A percentile compares a stretch with the other conserved stretches of the same genome.
Conservation (phyloP, 768 basidiomycete genomes). For the Boletus reticulatus region DNA sequence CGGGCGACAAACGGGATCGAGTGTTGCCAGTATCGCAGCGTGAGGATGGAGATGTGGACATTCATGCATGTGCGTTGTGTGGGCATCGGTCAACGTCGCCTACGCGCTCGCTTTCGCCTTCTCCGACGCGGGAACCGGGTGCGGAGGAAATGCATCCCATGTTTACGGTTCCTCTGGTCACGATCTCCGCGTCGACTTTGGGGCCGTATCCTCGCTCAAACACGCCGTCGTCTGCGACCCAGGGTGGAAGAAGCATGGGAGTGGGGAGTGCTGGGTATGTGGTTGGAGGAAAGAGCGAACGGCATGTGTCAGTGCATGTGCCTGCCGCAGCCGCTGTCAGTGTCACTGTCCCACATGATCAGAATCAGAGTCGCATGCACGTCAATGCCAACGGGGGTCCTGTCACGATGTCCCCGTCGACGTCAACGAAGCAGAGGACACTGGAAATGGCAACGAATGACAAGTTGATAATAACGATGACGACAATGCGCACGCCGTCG, state of each 20-base stretch:
- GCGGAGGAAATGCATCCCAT: constrained; percentile 22
- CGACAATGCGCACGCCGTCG: neutral
- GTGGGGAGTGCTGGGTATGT: neutral
- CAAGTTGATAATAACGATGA: neutral
- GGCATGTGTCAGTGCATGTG: neutral
- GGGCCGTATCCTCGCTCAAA: neutral
- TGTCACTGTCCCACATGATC: neutral
- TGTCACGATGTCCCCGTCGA: too few species aligned
- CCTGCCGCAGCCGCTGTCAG: neutral
- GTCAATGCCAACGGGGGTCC: neutral
- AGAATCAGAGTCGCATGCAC: neutral
- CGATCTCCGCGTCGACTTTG: constrained; percentile 11
- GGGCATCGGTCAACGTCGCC: constrained; percentile 15
- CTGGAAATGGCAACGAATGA: neutral
- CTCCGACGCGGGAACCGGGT: neutral
- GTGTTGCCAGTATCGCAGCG: neutral
- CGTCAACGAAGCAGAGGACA: neutral
- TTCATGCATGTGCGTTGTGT: constrained; percentile 14
- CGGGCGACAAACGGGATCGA: neutral
- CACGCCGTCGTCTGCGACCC: neutral
- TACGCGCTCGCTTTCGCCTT: neutral
- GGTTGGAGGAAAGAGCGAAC: neutral
- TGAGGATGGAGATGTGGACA: neutral
- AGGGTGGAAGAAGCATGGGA: neutral
- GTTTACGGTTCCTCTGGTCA: constrained; percentile 30